Percentiles rank a stretch among this genome's conserved stretches.
phyloP scores from a whole-genome alignment of 2,329 filamentous ascomycete genomes.

The Sporothrix humicola region DNA sequence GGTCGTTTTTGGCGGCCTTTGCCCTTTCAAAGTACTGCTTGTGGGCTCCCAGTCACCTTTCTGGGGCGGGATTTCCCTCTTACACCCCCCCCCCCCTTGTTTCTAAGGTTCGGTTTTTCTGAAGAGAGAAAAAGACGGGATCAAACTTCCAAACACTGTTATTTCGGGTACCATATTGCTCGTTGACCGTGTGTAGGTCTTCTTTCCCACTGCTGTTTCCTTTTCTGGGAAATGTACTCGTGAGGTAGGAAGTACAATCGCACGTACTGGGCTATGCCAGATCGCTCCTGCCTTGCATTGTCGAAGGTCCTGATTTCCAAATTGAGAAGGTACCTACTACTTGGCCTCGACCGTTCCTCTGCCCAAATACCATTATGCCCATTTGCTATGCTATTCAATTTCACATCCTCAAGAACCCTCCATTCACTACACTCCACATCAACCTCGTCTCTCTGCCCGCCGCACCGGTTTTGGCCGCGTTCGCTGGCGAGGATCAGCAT shows the following conservation, averaged over 20 bases:
- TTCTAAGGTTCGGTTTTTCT: background rate
- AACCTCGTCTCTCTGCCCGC: conserved; percentile 1
- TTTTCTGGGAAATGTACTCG: conserved; percentile 6
- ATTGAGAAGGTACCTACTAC: conserved; percentile 28
- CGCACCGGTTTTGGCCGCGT: conserved; percentile 31
- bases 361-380: background rate
- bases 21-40: background rate
- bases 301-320: background rate
- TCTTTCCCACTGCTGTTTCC: background rate
- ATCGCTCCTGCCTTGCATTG: conserved; percentile 11
- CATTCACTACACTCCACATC: background rate
- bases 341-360: conserved; percentile 2
- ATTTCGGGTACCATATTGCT: background rate
- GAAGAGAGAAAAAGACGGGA: background rate
- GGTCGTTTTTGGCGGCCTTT: background rate
- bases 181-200: background rate
- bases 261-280: background rate
- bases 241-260: background rate
- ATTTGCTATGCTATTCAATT: background rate
- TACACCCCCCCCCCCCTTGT: conserved; percentile 9
- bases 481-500: conserved; percentile 20
- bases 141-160: conserved; percentile 20
- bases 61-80: background rate
- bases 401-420: background rate
- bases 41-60: background rate